Evolutionary conservation across 2,329 filamentous ascomycete species (phyloP), one percentile per base, ranked within the genome.

Genomic region (Paecilomyces dactylethromorphus): DNA sequence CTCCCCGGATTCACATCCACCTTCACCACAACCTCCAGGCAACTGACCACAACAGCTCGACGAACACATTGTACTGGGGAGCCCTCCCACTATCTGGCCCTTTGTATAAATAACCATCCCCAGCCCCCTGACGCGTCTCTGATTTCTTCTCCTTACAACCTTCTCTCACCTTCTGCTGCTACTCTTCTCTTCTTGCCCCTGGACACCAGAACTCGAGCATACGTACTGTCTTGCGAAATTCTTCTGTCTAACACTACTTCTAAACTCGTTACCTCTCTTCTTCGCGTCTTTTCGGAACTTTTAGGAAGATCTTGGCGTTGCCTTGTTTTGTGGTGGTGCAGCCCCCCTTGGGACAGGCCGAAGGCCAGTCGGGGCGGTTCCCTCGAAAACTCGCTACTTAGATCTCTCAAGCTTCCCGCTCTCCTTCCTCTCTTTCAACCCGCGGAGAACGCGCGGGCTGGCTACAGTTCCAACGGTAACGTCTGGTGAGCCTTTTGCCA

Each of bases 401-500:
- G 55, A 64, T 64, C 63, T 65, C 66, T 45, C 66, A 64, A 65
- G 63, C 64, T 64, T 45, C 63, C 63, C 64, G 64, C 64, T 58
- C 57, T 64, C 59, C 58, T 53, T 66, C 63, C 60, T 61, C 62
- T 60, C 60, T 58, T 61, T 63, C 65, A 68, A 68, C 68, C 68
- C 64, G 66, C 66, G 64, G 62, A 67, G 63, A 60, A 65, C 67
- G 65, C 65, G 66, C 66, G 67, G 68, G 67, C 65, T 68, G 65
- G 65, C 68, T 66, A 67, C 65, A 62, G 65, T 63, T 68, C 62
- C 67, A 63, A 66, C 66, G 64, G 64, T 68, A 67, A 68, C 67
- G 66, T 66, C 65, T 66, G 65, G 66, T 66, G 63, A 64, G 64
- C 66, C 66, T 61, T 62, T 65, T 65, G 66, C 64, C 62, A 63